A percentile compares a stretch with the other conserved stretches of the same genome.
Conservation (phyloP, 2,329 filamentous ascomycete genomes). For the Elsinoe perseae region DNA sequence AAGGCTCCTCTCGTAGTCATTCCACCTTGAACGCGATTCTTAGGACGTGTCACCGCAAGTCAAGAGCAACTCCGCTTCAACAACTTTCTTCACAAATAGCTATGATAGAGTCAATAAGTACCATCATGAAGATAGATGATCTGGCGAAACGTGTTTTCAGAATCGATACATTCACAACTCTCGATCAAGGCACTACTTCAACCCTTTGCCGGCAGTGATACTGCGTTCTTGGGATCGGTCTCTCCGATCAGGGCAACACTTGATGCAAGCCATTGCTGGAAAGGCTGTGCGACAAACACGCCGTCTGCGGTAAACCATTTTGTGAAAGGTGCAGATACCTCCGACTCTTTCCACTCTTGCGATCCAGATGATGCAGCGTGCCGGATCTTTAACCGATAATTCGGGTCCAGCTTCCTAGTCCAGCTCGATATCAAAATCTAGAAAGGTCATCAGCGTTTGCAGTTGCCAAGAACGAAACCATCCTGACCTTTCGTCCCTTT, state of each 20-base stretch:
- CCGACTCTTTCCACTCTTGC: conserved; percentile 33
- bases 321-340: conserved; percentile 58
- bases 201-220: too few species aligned
- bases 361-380: conserved; percentile 21
- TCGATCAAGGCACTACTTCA: too few species aligned
- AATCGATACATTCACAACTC: too few species aligned
- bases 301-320: conserved; percentile 69
- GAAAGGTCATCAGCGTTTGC: neutral
- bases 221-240: conserved; percentile 51
- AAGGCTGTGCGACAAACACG: conserved; percentile 64
- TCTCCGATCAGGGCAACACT: conserved; percentile 58
- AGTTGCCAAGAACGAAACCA: neutral
- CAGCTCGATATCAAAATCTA: conserved; percentile 67
- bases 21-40: too few species aligned
- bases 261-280: conserved; percentile 70
- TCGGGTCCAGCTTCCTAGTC: conserved; percentile 70
- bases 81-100: too few species aligned
- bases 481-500: conserved; percentile 57
- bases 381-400: conserved; percentile 65
- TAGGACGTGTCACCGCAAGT: too few species aligned
- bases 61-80: too few species aligned
- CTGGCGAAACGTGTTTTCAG: too few species aligned
- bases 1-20: too few species aligned
- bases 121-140: too few species aligned
- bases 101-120: too few species aligned